A percentile compares a stretch with the other conserved stretches of the same genome.
These are phyloP conservation scores for Pseudocercospora vitis DNA, from an alignment of 2,329 filamentous ascomycete genomes.

Conservation along the genomic window DNA sequence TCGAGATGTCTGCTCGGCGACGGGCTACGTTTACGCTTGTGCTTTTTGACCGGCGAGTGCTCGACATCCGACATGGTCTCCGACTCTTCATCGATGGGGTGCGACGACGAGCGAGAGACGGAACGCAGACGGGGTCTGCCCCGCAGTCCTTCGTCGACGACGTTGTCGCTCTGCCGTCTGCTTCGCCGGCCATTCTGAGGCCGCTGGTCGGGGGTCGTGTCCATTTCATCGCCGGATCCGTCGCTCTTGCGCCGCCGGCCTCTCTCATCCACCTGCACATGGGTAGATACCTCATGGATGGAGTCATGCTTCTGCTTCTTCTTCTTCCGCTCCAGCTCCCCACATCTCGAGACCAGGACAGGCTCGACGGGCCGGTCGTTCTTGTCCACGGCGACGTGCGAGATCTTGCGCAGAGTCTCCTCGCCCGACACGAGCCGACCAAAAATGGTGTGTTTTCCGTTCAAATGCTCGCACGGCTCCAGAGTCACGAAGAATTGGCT, in stretches of 20 bases:
- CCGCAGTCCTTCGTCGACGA: constrained; percentile 39
- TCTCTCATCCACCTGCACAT: constrained; percentile 23
- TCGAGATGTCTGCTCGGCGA: constrained; percentile 36
- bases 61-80: constrained; percentile 19
- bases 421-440: constrained; percentile 42
- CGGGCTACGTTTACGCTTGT: constrained; percentile 40
- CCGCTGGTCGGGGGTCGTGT: constrained; percentile 20
- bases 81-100: constrained; percentile 33
- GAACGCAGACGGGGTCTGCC: constrained; percentile 39
- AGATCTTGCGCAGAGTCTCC: constrained; percentile 38
- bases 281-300: constrained; percentile 11
- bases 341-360: constrained; percentile 42
- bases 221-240: constrained; percentile 33
- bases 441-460: constrained; percentile 46
- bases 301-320: constrained; percentile 30
- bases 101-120: constrained; percentile 31
- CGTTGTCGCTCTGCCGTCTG: constrained; percentile 38
- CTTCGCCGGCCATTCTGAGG: constrained; percentile 30
- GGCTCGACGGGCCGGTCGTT: constrained; percentile 39
- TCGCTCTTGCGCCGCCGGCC: constrained; percentile 34
- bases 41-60: constrained; percentile 32
- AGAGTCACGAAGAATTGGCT: constrained; percentile 49
- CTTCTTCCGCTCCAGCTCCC: constrained; percentile 41
- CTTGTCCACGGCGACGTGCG: constrained; percentile 41
- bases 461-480: constrained; percentile 42